A percentile compares a stretch with the other conserved stretches of the same genome.
These are phyloP conservation scores for Hibiscus mutabilis DNA, from an alignment of 345 rosid genomes.

Conservation along the genomic window DNA sequence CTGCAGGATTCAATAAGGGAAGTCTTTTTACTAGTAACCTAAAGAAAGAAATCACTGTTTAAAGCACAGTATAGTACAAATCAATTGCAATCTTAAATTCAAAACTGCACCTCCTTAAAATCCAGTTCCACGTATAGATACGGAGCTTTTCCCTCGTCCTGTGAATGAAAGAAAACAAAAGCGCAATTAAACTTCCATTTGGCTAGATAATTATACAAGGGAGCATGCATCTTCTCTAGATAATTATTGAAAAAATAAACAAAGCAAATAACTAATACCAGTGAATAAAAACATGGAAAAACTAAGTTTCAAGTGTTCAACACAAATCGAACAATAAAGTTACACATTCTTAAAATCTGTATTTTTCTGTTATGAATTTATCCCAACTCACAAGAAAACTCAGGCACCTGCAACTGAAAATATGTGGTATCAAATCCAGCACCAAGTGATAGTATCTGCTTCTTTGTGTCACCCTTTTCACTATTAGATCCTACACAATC, in stretches of 20 bases:
- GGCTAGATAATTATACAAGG: neutral
- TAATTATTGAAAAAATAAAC: neutral
- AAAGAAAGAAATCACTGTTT: conserved; percentile 4
- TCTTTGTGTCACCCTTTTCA: conserved; percentile 32
- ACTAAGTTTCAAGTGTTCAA: neutral
- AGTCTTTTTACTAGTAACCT: conserved; percentile 92
- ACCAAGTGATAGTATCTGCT: conserved; percentile 89
- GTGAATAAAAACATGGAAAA: neutral
- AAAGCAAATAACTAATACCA: neutral
- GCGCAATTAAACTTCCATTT: neutral
- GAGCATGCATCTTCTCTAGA: neutral
- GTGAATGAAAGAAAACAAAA: conserved; percentile 5
- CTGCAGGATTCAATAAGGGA: conserved; percentile 53
- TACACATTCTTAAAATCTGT: neutral
- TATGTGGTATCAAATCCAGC: conserved; percentile 91
- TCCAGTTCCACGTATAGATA: conserved; percentile 81
- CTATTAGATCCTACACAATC: conserved; percentile 31
- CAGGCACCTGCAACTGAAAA: conserved; percentile 76
- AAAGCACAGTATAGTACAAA: conserved; percentile 24
- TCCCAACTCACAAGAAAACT: conserved; percentile 11
- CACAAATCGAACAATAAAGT: neutral
- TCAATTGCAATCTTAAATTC: neutral
- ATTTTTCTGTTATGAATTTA: neutral
- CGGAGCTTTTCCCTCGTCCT: conserved; percentile 85
- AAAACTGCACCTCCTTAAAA: conserved; percentile 71